Evolutionary conservation across 2,329 filamentous ascomycete species (phyloP).

Genomic region (Xylariaceae sp.): DNA sequence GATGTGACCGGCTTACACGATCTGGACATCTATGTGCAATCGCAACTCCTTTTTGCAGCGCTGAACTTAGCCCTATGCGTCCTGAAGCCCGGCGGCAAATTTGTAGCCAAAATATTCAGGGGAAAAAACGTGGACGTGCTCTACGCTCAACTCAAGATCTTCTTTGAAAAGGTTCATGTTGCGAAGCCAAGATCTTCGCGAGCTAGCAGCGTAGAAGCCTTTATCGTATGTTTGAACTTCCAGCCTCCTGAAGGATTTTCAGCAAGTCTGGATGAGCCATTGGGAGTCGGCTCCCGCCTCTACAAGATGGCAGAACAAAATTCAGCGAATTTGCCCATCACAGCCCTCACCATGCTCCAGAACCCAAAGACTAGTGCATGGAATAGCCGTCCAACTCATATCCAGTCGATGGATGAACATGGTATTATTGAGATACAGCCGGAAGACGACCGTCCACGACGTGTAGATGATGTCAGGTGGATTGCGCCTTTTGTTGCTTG

Average conservation of each 20-base stretch:
- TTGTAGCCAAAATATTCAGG: conserved; percentile 97
- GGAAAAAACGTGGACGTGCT: conserved; percentile 94
- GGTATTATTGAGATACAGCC: conserved; percentile 41
- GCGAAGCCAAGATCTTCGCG: conserved; percentile 92
- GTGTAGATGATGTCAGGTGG: conserved; percentile 64
- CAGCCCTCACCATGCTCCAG: conserved; percentile 49
- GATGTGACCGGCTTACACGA: conserved; percentile 97
- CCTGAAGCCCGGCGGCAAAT: conserved; percentile 88
- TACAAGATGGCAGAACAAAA: conserved; percentile 52
- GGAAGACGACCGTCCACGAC: conserved; percentile 47
- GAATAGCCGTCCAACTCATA: conserved; percentile 35
- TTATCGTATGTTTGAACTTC: conserved; percentile 93
- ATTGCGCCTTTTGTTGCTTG: conserved; percentile 97
- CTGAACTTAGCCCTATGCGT: conserved; percentile 93
- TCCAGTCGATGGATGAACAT: conserved; percentile 30
- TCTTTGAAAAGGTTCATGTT: conserved; percentile 85
- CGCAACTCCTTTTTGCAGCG: conserved; percentile 90
- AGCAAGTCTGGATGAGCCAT: conserved; percentile 73
- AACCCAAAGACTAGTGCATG: conserved; percentile 49
- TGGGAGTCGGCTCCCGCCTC: conserved; percentile 65
- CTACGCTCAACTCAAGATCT: conserved; percentile 89
- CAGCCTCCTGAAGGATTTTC: conserved; percentile 75
- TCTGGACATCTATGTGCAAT: conserved; percentile 97
- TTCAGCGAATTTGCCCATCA: conserved; percentile 43
- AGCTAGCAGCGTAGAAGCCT: conserved; percentile 96